Percentiles rank a stretch among this genome's conserved stretches.
Conservation (phyloP, 495 filamentous ascomycete genomes). For the Tirmania nivea region DNA sequence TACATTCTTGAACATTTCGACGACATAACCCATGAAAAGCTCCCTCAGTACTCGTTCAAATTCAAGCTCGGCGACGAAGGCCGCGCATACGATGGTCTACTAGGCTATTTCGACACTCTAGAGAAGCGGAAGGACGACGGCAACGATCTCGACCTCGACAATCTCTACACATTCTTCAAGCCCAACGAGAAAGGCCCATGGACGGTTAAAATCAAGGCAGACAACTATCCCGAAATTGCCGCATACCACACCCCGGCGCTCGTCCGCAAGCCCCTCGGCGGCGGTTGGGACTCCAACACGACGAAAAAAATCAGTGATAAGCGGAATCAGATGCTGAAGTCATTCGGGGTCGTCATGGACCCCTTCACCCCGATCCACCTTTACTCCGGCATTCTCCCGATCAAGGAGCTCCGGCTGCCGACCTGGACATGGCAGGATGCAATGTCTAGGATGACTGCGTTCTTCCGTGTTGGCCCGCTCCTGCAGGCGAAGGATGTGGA, state of each 20-base stretch:
- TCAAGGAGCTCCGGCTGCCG: constrained; percentile 20
- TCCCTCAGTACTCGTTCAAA: constrained; percentile 15
- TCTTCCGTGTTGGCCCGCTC: constrained; percentile 27
- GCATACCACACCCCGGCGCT: constrained; percentile 13
- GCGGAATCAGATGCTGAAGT: constrained; percentile 8
- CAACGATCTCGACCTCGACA: constrained; percentile 15
- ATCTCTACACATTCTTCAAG: constrained; percentile 20
- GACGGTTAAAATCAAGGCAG: constrained; percentile 1
- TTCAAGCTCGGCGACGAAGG: constrained; percentile 25
- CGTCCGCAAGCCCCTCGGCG: background rate
- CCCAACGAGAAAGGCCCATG: constrained; percentile 1
- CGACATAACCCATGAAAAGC: constrained; percentile 4
- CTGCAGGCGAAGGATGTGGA: constrained; percentile 19
- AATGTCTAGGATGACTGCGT: constrained; percentile 25
- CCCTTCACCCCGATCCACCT: constrained; percentile 26
- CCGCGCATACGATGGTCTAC: constrained; percentile 23
- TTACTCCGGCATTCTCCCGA: constrained; percentile 24
- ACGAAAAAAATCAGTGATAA: background rate
- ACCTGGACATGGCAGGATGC: constrained; percentile 26
- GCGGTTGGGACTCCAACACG: background rate
- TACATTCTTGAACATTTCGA: constrained; percentile 7
- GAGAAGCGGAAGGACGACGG: background rate
- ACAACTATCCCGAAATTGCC: constrained; percentile 13
- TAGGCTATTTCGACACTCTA: constrained; percentile 24
- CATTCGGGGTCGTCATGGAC: constrained; percentile 24